These are phyloP conservation scores for Citrullus colocynthis DNA, from an alignment of 306 rosid genomes.

Conservation along the genomic window DNA sequence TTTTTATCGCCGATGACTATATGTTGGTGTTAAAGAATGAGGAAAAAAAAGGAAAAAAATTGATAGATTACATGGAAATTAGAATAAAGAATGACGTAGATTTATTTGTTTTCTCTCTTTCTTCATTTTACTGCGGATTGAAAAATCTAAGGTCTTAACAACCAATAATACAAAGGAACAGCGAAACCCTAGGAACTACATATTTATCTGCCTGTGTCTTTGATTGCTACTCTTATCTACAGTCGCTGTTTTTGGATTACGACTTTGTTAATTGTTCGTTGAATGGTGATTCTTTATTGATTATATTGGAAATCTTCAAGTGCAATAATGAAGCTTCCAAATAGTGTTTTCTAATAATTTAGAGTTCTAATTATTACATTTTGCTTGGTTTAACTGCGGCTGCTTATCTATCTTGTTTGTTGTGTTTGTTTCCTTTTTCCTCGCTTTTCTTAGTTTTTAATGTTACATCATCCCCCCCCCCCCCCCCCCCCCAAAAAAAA, in stretches of 20 bases:
- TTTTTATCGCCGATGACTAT: background rate
- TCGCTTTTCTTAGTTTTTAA: background rate
- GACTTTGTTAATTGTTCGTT: constrained; percentile 8
- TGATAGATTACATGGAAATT: background rate
- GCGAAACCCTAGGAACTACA: constrained; percentile 18
- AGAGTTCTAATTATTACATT: background rate
- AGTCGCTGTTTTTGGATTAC: background rate
- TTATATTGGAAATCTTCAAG: background rate
- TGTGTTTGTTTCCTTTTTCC: constrained; percentile 18
- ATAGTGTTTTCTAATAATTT: constrained; percentile 7
- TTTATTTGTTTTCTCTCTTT: background rate
- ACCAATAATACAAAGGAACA: constrained; percentile 11
- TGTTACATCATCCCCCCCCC: no score
- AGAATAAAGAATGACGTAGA: background rate
- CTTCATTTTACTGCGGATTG: constrained; percentile 1
- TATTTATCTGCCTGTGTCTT: constrained; percentile 7
- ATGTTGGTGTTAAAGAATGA: background rate
- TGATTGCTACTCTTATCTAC: constrained; percentile 8
- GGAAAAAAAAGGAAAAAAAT: no score
- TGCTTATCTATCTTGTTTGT: constrained; percentile 14
- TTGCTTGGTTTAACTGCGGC: background rate
- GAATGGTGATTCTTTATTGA: constrained; percentile 3
- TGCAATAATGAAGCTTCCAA: constrained; percentile 12
- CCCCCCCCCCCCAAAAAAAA: background rate
- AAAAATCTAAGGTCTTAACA: constrained; percentile 9